Evolutionary conservation across 2,329 filamentous ascomycete species (phyloP).

Genomic region (Microcyclospora tardicrescens): DNA sequence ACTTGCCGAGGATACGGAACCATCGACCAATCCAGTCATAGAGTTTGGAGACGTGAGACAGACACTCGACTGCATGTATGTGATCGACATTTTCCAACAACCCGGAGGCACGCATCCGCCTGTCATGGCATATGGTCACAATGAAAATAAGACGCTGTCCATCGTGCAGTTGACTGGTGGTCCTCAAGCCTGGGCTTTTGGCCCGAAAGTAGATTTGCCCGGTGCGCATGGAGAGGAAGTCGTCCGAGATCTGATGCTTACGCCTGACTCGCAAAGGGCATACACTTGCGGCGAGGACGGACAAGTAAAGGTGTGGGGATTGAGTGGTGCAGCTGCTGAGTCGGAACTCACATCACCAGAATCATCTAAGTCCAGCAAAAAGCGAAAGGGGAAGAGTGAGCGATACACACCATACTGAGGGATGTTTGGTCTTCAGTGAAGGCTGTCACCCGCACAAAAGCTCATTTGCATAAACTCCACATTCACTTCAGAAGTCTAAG

Average conservation of each 20-base stretch:
- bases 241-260: conserved; percentile 32
- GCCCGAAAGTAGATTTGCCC: conserved; percentile 19
- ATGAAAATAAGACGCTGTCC: conserved; percentile 15
- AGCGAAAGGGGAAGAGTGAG: conserved; percentile 21
- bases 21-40: conserved; percentile 23
- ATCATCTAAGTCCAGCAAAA: conserved; percentile 5
- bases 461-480: neutral
- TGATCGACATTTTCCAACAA: conserved; percentile 51
- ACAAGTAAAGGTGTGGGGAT: conserved; percentile 31
- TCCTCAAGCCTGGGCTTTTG: conserved; percentile 17
- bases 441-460: neutral
- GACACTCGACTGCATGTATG: conserved; percentile 57
- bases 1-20: conserved; percentile 34
- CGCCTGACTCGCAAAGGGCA: conserved; percentile 15
- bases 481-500: neutral
- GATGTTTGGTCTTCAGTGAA: neutral
- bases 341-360: neutral
- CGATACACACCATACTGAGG: conserved; percentile 28
- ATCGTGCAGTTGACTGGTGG: conserved; percentile 14
- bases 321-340: conserved; percentile 3
- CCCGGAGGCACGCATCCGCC: conserved; percentile 10
- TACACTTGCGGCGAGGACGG: conserved; percentile 40
- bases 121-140: conserved; percentile 20
- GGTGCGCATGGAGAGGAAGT: conserved; percentile 38
- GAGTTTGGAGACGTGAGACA: conserved; percentile 59